Conservation (phyloP, 179 eudicot species). For the Sideroxylon spinosum region DNA sequence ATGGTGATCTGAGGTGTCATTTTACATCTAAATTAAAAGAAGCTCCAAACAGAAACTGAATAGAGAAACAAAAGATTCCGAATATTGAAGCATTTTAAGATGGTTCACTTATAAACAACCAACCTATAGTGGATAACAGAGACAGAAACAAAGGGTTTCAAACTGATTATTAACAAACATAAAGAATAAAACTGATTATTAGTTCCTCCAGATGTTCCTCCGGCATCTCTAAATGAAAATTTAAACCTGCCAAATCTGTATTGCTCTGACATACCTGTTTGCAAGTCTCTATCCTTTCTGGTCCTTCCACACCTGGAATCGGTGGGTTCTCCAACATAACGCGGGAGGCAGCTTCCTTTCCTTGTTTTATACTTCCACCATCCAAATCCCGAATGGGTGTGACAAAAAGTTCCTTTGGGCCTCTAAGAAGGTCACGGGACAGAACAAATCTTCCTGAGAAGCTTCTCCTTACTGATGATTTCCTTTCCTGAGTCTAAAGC, state of each 20-base stretch:
- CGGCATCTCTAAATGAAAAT: neutral
- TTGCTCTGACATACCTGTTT: slow-evolving; percentile 14
- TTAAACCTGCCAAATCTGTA: neutral
- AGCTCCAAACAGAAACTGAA: neutral
- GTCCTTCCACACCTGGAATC: slow-evolving; percentile 5
- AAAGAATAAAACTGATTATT: neutral
- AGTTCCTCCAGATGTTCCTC: neutral
- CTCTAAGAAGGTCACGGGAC: slow-evolving; percentile 27
- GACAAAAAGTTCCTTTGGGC: slow-evolving; percentile 18
- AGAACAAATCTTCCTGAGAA: slow-evolving; percentile 29
- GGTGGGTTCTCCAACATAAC: slow-evolving; percentile 14
- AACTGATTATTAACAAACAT: neutral
- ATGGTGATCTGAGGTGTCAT: neutral
- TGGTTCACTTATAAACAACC: neutral
- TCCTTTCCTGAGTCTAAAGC: slow-evolving; percentile 23
- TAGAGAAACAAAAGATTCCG: no score
- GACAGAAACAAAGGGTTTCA: neutral
- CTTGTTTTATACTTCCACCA: slow-evolving; percentile 18
- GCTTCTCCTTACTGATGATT: slow-evolving; percentile 26
- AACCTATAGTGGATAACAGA: neutral
- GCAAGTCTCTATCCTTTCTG: slow-evolving; percentile 10
- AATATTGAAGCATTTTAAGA: neutral
- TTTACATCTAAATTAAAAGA: neutral
- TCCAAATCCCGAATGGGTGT: slow-evolving; percentile 19
- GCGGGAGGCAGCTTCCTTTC: slow-evolving; percentile 12